A percentile compares a stretch with the other conserved stretches of the same genome.
phyloP scores from a whole-genome alignment of 768 basidiomycete genomes.

The Filobasidium floriforme region DNA sequence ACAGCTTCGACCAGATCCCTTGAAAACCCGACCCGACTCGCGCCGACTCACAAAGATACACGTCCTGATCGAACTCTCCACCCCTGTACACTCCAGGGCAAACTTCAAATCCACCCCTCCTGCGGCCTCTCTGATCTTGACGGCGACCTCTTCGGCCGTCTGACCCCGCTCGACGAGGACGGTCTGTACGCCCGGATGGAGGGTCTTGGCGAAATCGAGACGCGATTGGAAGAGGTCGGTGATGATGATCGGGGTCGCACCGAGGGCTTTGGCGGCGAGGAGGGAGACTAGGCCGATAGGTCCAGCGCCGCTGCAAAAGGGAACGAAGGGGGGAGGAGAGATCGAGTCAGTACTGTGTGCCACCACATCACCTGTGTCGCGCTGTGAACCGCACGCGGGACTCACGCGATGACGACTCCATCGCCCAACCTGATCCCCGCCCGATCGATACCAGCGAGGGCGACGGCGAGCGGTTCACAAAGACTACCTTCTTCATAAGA shows the following conservation, averaged over 20 bases:
- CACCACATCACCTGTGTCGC: background rate
- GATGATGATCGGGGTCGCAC: conserved; percentile 47
- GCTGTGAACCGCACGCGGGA: background rate
- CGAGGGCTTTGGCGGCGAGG: conserved; percentile 45
- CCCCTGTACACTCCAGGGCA: conserved; percentile 48
- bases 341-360: background rate
- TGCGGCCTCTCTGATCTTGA: conserved; percentile 37
- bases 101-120: conserved; percentile 33
- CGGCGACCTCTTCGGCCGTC: conserved; percentile 34
- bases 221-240: conserved; percentile 47
- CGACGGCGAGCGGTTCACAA: conserved; percentile 47
- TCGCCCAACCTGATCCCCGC: conserved; percentile 45
- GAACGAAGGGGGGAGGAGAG: background rate
- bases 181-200: conserved; percentile 45
- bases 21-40: too few relatives aligned
- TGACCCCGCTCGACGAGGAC: conserved; percentile 38
- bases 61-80: conserved; percentile 44
- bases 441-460: conserved; percentile 47
- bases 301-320: conserved; percentile 45
- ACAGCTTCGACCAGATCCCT: too few relatives aligned
- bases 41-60: conserved; percentile 45
- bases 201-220: conserved; percentile 46
- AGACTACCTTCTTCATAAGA: conserved; percentile 47
- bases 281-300: conserved; percentile 48
- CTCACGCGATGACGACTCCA: conserved; percentile 46